Evolutionary conservation across 2,329 filamentous ascomycete genomes (phyloP).

Genomic region (Aurifilum marmelostoma): DNA sequence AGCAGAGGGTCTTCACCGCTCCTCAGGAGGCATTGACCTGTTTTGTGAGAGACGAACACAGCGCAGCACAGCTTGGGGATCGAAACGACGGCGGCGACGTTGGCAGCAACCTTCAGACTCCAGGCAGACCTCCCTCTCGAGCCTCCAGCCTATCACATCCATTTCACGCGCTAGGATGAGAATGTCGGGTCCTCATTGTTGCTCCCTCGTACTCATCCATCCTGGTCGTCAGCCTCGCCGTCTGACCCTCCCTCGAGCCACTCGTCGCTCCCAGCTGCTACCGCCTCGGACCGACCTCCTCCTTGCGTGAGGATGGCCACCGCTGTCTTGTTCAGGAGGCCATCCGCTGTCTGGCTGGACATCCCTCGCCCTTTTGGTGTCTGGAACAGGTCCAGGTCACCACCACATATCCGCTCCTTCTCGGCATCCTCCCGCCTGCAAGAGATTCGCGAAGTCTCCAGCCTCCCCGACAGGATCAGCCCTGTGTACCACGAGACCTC

Average conservation of each 20-base stretch:
- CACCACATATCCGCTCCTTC: slow-evolving; percentile 44
- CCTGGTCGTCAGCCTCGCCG: not conserved
- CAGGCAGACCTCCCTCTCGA: not conserved
- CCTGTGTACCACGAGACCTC: slow-evolving; percentile 66
- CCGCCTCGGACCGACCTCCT: not conserved
- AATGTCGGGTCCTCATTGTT: slow-evolving; percentile 24
- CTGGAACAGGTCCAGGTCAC: not conserved
- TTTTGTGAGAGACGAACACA: not conserved
- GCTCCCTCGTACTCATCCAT: not conserved
- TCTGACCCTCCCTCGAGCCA: not conserved
- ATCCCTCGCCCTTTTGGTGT: not conserved
- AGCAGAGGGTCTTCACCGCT: not conserved
- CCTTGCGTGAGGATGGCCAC: slow-evolving; percentile 19
- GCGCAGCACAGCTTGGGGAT: not conserved
- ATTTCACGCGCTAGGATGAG: not conserved
- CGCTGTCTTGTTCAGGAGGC: slow-evolving; percentile 13
- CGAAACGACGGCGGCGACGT: too few species aligned
- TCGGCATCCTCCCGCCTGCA: slow-evolving; percentile 49
- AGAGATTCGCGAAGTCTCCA: slow-evolving; percentile 54
- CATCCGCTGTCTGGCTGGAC: slow-evolving; percentile 13
- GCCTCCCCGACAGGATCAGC: slow-evolving; percentile 59
- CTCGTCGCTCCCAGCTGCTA: not conserved
- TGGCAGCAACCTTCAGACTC: not conserved
- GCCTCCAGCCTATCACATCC: not conserved
- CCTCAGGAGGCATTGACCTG: not conserved